Conservation (phyloP, 441 rosid genomes). For the Syzygium syzygioides region DNA sequence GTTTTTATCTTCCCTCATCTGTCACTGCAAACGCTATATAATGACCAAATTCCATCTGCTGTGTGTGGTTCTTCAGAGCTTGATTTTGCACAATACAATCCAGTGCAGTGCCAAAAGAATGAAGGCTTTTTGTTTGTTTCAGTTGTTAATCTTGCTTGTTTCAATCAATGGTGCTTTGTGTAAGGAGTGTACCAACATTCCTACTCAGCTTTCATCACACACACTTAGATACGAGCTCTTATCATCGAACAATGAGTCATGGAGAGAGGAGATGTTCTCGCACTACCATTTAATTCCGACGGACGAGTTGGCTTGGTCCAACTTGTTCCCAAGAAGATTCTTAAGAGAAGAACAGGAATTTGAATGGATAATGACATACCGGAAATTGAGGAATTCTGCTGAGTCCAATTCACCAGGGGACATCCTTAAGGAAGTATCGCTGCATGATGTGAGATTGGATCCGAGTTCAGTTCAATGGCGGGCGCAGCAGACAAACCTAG, state of each 20-base stretch:
- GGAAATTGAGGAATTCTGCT: constrained; percentile 47
- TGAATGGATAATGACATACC: constrained; percentile 61
- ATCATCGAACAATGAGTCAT: constrained; percentile 52
- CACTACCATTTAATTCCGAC: constrained; percentile 78
- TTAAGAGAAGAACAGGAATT: constrained; percentile 56
- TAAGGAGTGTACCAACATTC: constrained; percentile 81
- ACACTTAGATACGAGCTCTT: constrained; percentile 55
- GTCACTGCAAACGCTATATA: not conserved
- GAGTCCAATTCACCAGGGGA: constrained; percentile 18
- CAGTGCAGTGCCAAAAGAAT: not conserved
- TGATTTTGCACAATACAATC: not conserved
- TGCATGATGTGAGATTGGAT: constrained; percentile 77
- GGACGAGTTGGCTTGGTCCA: constrained; percentile 77
- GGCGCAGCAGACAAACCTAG: constrained; percentile 86
- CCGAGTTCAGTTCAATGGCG: constrained; percentile 47
- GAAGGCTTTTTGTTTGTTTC: constrained; percentile 6
- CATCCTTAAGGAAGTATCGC: constrained; percentile 68
- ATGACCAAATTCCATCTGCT: not conserved
- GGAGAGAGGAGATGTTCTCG: constrained; percentile 58
- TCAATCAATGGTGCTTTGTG: constrained; percentile 21
- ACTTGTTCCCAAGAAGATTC: constrained; percentile 67
- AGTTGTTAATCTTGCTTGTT: constrained; percentile 15
- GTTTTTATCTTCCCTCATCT: not conserved
- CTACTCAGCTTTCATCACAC: constrained; percentile 67
- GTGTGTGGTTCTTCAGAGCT: not conserved